A percentile compares a stretch with the other conserved stretches of the same genome.
Evolutionary conservation across 495 filamentous ascomycete species (phyloP).

Genomic region (Hypoxylon fragiforme): DNA sequence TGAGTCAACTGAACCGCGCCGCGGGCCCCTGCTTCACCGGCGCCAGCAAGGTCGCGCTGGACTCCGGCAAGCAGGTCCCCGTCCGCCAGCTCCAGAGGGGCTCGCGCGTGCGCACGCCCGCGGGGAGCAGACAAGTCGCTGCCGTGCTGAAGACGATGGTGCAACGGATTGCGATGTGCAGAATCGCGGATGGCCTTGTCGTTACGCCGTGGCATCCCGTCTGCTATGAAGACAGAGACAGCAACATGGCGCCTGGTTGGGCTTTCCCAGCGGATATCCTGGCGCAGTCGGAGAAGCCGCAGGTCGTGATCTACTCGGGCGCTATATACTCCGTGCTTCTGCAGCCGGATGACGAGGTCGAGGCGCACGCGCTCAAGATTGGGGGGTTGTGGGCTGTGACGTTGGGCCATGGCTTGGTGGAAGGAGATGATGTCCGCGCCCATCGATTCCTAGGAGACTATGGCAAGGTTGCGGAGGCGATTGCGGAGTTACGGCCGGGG

Average conservation of each 20-base stretch:
- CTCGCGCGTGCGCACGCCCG: conserved; percentile 43
- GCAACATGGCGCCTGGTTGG: conserved; percentile 30
- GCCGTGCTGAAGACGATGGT: conserved; percentile 45
- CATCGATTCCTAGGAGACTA: conserved; percentile 51
- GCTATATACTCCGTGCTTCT: conserved; percentile 48
- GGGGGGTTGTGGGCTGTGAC: conserved; percentile 49
- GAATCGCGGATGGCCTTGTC: conserved; percentile 25
- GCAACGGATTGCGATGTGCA: conserved; percentile 22
- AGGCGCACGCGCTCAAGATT: conserved; percentile 46
- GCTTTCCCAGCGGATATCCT: conserved; percentile 40
- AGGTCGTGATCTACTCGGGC: conserved; percentile 41
- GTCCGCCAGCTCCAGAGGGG: conserved; percentile 36
- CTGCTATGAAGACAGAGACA: no score
- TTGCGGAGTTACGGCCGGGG: conserved; percentile 32
- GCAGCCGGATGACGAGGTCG: conserved; percentile 38
- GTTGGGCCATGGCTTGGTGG: conserved; percentile 46
- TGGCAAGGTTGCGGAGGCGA: conserved; percentile 31
- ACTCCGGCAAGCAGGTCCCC: conserved; percentile 22
- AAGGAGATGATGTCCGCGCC: conserved; percentile 39
- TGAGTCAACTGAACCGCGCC: conserved; percentile 37
- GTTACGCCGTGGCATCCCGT: conserved; percentile 53
- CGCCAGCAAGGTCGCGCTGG: conserved; percentile 38
- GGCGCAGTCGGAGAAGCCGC: conserved; percentile 2
- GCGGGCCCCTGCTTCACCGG: conserved; percentile 45
- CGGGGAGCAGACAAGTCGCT: conserved; percentile 38